Evolutionary conservation across 202 grass and related monocot species (phyloP).

Genomic region (Sporobolus alterniflorus): DNA sequence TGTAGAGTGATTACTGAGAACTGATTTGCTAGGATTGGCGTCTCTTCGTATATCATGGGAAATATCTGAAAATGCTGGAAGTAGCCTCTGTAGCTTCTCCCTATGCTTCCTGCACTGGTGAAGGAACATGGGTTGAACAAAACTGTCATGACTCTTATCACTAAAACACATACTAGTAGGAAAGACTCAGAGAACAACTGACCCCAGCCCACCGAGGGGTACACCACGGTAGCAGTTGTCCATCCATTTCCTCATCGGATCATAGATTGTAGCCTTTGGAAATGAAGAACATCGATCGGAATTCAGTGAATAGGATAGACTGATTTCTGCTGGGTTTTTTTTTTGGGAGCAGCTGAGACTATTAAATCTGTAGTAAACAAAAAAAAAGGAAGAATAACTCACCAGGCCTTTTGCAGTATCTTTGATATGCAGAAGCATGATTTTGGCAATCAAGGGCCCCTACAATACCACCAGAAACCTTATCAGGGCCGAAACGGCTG

Average conservation of each 20-base stretch:
- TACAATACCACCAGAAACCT: slow-evolving; percentile 20
- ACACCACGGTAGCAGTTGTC: slow-evolving; percentile 68
- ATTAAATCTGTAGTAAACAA: background rate
- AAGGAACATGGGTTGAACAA: background rate
- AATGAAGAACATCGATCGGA: slow-evolving; percentile 23
- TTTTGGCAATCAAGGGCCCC: slow-evolving; percentile 48
- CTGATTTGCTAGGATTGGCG: slow-evolving; percentile 74
- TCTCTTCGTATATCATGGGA: slow-evolving; percentile 66
- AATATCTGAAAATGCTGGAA: slow-evolving; percentile 94
- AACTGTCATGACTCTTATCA: background rate
- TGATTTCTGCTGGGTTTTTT: background rate
- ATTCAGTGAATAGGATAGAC: slow-evolving; percentile 3
- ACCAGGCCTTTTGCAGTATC: slow-evolving; percentile 55
- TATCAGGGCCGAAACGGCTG: background rate
- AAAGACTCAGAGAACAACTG: slow-evolving; percentile 15
- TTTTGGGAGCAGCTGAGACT: background rate
- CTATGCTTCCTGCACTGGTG: slow-evolving; percentile 86
- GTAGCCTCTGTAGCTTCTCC: slow-evolving; percentile 91
- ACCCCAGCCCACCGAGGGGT: slow-evolving; percentile 86
- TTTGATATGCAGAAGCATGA: slow-evolving; percentile 22
- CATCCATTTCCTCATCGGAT: slow-evolving; percentile 73
- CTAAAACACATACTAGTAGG: background rate
- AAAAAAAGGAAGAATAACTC: background rate
- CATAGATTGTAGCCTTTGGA: slow-evolving; percentile 49
- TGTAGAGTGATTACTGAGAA: slow-evolving; percentile 67